Evolutionary conservation across 2,329 filamentous ascomycete genomes (phyloP).

Genomic region (Trichoderma arundinaceum): DNA sequence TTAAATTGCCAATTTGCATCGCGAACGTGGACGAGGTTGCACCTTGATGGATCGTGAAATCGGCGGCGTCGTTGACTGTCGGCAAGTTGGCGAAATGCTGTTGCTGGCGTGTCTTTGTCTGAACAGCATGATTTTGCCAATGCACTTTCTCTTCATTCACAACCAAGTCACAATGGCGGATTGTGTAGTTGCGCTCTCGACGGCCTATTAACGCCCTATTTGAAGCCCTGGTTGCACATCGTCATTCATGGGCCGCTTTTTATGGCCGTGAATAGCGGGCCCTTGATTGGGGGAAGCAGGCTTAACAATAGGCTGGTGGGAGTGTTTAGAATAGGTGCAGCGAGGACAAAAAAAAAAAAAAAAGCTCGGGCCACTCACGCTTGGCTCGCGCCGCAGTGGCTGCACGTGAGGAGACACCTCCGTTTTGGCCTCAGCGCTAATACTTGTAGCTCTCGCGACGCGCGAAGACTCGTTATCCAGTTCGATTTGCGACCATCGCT

Average conservation of each 20-base stretch:
- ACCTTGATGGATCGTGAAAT: not conserved
- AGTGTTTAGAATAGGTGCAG: not conserved
- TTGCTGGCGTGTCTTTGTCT: not conserved
- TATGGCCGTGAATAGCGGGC: conserved; percentile 27
- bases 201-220: not conserved
- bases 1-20: conserved; percentile 7
- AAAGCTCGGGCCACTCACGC: conserved; percentile 30
- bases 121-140: not conserved
- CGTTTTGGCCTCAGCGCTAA: conserved; percentile 30
- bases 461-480: conserved; percentile 28
- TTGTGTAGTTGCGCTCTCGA: conserved; percentile 1
- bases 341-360: not conserved
- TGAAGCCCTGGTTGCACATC: conserved; percentile 28
- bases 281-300: conserved; percentile 16
- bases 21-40: not conserved
- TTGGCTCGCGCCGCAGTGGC: conserved; percentile 21
- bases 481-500: conserved; percentile 25
- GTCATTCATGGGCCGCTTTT: conserved; percentile 29
- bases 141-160: not conserved
- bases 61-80: not conserved
- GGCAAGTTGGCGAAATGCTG: not conserved
- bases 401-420: conserved; percentile 30
- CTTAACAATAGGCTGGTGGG: conserved; percentile 4
- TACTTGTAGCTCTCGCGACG: conserved; percentile 25
- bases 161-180: not conserved